Percentiles rank a stretch among this genome's conserved stretches.
Conservation (phyloP, 176 grass and related monocot genomes). For the Cenchrus americanus region DNA sequence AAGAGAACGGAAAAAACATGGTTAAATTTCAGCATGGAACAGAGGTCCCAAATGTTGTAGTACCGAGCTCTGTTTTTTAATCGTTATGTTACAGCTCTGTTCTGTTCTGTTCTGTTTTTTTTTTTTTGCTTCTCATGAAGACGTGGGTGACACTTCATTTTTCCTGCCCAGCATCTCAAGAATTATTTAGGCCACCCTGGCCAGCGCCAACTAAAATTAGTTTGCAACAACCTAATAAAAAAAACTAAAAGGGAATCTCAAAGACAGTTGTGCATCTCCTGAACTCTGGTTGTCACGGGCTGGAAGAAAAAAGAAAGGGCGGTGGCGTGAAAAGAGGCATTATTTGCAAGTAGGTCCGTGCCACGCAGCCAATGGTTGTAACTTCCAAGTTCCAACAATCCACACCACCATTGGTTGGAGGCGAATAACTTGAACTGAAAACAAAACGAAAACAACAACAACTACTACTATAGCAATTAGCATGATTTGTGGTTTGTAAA, state of each 20-base stretch:
- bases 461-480: background rate
- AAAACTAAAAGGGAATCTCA: slow-evolving; percentile 25
- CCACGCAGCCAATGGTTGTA: background rate
- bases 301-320: background rate
- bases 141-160: background rate
- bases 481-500: background rate
- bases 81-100: background rate
- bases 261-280: background rate
- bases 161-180: too few species aligned
- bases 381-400: background rate
- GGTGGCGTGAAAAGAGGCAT: background rate
- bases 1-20: too few species aligned
- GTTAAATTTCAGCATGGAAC: too few species aligned
- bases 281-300: background rate
- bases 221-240: background rate
- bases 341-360: slow-evolving; percentile 1
- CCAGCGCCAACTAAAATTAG: background rate
- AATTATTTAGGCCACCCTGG: background rate
- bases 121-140: too few species aligned
- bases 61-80: background rate
- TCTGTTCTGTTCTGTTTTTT: too few species aligned
- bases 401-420: background rate
- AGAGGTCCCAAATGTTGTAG: background rate
- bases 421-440: background rate
- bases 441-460: background rate